These are phyloP conservation scores for Pseudonectria buxi DNA, from an alignment of 2,329 filamentous ascomycete genomes.

Conservation along the genomic window DNA sequence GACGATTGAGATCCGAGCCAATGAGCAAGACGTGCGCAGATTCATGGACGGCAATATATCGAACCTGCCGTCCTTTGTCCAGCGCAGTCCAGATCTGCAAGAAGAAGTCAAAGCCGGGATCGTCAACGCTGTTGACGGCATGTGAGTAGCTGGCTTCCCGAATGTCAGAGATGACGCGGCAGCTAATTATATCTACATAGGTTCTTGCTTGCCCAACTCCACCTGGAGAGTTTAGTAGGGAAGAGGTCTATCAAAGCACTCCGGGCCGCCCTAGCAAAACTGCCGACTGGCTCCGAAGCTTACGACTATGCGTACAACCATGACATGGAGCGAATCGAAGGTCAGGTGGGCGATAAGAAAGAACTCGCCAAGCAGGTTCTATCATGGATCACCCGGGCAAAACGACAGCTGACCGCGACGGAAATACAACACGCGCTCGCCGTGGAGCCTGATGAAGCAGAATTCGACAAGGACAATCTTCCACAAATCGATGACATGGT, in stretches of 20 bases:
- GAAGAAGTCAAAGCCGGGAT: slow-evolving; percentile 7
- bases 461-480: slow-evolving; percentile 30
- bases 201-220: slow-evolving; percentile 14
- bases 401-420: slow-evolving; percentile 22
- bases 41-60: slow-evolving; percentile 6
- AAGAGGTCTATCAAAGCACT: slow-evolving; percentile 26
- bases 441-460: slow-evolving; percentile 18
- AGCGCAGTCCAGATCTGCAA: slow-evolving; percentile 1
- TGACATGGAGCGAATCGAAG: slow-evolving; percentile 36
- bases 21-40: slow-evolving; percentile 4
- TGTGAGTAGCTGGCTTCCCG: too few relatives aligned
- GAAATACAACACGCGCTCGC: slow-evolving; percentile 39
- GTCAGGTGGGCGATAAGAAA: slow-evolving; percentile 25
- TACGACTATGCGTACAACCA: slow-evolving; percentile 34
- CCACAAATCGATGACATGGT: slow-evolving; percentile 27
- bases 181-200: too few relatives aligned
- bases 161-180: too few relatives aligned
- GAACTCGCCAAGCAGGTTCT: slow-evolving; percentile 33
- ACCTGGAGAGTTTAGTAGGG: slow-evolving; percentile 12
- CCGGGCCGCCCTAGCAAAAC: slow-evolving; percentile 19
- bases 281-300: slow-evolving; percentile 24
- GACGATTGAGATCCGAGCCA: slow-evolving; percentile 11
- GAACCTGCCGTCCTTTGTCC: not conserved
- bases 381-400: slow-evolving; percentile 34
- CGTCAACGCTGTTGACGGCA: slow-evolving; percentile 6